Evolutionary conservation across 352 stramenopile genomes (phyloP).

Genomic region (Globisporangium mamillatum): DNA sequence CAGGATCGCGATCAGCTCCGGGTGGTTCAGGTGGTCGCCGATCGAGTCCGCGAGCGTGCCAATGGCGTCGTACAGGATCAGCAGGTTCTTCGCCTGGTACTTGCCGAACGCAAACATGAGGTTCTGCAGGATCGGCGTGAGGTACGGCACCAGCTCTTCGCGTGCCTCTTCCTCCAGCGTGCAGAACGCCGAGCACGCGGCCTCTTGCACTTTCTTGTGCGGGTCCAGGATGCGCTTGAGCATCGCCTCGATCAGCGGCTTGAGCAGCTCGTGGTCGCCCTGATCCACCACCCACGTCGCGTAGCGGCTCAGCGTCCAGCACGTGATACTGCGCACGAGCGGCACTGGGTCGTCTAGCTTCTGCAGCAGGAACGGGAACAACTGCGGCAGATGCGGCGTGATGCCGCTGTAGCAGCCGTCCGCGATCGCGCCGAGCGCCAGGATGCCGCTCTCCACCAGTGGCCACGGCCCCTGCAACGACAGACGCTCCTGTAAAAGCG

Average conservation of each 20-base stretch:
- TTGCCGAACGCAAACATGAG: slow-evolving; percentile 92
- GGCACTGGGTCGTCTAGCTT: slow-evolving; percentile 88
- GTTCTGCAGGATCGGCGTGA: slow-evolving; percentile 90
- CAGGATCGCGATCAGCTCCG: slow-evolving; percentile 89
- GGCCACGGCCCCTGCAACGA: slow-evolving; percentile 90
- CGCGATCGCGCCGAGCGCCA: slow-evolving; percentile 94
- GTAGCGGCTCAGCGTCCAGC: slow-evolving; percentile 94
- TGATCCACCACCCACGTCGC: slow-evolving; percentile 91
- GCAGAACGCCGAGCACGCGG: slow-evolving; percentile 93
- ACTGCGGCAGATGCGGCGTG: slow-evolving; percentile 85
- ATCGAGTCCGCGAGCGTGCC: slow-evolving; percentile 94
- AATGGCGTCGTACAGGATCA: slow-evolving; percentile 96
- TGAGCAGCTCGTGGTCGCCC: slow-evolving; percentile 80
- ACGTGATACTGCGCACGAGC: slow-evolving; percentile 92
- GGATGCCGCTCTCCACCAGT: slow-evolving; percentile 93
- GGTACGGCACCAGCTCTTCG: slow-evolving; percentile 91
- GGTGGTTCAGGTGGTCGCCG: slow-evolving; percentile 90
- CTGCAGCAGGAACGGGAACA: slow-evolving; percentile 95
- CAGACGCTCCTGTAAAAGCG: slow-evolving; percentile 90
- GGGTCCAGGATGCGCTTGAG: slow-evolving; percentile 86
- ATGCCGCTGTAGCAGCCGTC: slow-evolving; percentile 94
- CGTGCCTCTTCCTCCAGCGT: slow-evolving; percentile 93
- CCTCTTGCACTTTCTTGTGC: slow-evolving; percentile 95
- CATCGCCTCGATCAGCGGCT: slow-evolving; percentile 84
- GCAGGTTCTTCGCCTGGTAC: slow-evolving; percentile 93